These are phyloP conservation scores for Canavalia gladiata DNA, from an alignment of 306 rosid species.

Conservation along the genomic window DNA sequence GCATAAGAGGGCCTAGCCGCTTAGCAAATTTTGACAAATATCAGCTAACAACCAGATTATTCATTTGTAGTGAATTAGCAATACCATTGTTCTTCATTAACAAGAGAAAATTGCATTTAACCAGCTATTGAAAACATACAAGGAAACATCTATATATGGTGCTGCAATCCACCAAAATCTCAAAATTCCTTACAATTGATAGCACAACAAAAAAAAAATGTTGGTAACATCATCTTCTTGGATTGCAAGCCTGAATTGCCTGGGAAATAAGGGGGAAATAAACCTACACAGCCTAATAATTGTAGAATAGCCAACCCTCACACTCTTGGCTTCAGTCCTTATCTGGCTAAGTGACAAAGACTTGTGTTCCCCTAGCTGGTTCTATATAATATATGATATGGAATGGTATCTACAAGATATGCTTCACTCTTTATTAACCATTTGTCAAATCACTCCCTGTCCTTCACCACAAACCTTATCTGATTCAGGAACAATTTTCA, in stretches of 20 bases:
- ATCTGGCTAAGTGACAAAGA: conserved; percentile 52
- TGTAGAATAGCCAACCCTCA: conserved; percentile 42
- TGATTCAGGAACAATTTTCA: neutral
- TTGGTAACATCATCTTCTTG: conserved; percentile 9
- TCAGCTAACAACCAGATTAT: neutral
- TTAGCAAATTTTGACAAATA: neutral
- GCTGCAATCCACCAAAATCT: no score
- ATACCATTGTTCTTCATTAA: neutral
- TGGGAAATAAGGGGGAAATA: conserved; percentile 59
- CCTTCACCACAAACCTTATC: conserved; percentile 33
- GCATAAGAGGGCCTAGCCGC: neutral
- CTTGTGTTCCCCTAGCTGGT: conserved; percentile 41
- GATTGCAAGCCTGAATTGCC: conserved; percentile 40
- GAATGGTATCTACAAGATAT: conserved; percentile 68
- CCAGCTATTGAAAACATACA: no score
- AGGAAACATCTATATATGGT: no score
- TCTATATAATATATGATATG: conserved; percentile 45
- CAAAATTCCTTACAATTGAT: no score
- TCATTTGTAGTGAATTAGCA: neutral
- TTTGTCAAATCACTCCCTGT: conserved; percentile 40
- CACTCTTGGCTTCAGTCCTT: conserved; percentile 52
- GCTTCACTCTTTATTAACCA: conserved; percentile 58
- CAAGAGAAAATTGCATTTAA: neutral
- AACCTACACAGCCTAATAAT: conserved; percentile 63
- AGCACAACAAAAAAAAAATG: neutral